phyloP scores from a whole-genome alignment of 2,329 filamentous ascomycete genomes.

The Calonectria hongkongensis region DNA sequence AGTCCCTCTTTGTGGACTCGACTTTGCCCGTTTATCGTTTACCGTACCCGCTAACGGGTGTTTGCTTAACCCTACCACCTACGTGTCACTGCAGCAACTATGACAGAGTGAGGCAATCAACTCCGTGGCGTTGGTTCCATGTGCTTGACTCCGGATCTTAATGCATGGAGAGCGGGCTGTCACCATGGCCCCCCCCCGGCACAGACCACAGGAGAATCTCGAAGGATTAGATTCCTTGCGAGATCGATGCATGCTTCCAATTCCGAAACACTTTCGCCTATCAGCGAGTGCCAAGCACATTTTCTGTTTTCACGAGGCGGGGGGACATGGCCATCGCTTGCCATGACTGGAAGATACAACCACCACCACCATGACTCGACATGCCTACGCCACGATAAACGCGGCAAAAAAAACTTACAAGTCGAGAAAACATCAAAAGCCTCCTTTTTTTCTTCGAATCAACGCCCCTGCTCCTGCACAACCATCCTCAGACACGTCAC shows the following conservation, averaged over 20 bases:
- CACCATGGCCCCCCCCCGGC: conserved; percentile 11
- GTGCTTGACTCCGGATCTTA: conserved; percentile 24
- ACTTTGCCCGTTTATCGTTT: conserved; percentile 21
- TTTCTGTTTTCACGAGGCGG: conserved; percentile 32
- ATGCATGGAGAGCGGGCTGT: conserved; percentile 3
- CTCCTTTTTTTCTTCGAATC: conserved; percentile 34
- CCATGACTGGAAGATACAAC: conserved; percentile 23
- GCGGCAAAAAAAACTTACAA: conserved; percentile 28
- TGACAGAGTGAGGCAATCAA: conserved; percentile 16
- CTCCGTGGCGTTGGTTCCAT: conserved; percentile 28
- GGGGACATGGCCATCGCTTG: conserved; percentile 23
- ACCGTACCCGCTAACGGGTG: conserved; percentile 30
- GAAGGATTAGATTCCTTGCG: conserved; percentile 35
- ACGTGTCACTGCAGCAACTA: conserved; percentile 41
- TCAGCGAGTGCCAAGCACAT: conserved; percentile 26
- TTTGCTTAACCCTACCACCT: conserved; percentile 27
- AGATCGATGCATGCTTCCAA: conserved; percentile 34
- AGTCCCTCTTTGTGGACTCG: conserved; percentile 26
- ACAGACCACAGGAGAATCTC: conserved; percentile 31
- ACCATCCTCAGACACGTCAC: conserved; percentile 50
- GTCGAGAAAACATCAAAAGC: conserved; percentile 18
- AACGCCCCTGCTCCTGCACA: conserved; percentile 37
- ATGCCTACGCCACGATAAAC: conserved; percentile 33
- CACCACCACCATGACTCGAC: conserved; percentile 37
- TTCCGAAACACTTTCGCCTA: conserved; percentile 21